These are phyloP conservation scores for Trypanosoma caninum DNA, from an alignment of 208 protist species.

Conservation along the genomic window DNA sequence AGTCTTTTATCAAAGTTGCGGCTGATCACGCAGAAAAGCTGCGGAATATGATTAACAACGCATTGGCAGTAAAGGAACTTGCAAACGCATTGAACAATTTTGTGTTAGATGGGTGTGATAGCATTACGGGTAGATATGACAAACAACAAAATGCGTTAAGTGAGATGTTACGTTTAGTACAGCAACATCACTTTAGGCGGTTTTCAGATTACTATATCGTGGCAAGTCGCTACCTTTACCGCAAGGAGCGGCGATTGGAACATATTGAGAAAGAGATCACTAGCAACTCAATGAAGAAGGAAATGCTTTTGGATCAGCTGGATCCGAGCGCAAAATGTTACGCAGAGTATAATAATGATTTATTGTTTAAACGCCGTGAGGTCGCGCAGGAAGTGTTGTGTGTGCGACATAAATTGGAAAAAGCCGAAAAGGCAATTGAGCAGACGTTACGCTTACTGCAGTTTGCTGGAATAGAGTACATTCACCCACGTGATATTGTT, in stretches of 20 bases:
- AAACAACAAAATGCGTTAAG: slow-evolving; percentile 78
- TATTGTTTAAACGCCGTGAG: slow-evolving; percentile 51
- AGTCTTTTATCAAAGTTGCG: slow-evolving; percentile 69
- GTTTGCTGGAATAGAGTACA: slow-evolving; percentile 60
- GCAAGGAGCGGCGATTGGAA: slow-evolving; percentile 70
- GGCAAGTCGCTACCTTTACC: slow-evolving; percentile 78
- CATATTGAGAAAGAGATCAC: slow-evolving; percentile 75
- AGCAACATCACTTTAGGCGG: slow-evolving; percentile 82
- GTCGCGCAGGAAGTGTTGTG: slow-evolving; percentile 64
- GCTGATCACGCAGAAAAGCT: slow-evolving; percentile 68
- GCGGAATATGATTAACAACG: slow-evolving; percentile 83
- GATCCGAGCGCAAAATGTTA: slow-evolving; percentile 75
- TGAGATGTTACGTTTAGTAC: slow-evolving; percentile 76
- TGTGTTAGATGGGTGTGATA: slow-evolving; percentile 86
- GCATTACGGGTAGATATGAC: slow-evolving; percentile 81
- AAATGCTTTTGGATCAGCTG: slow-evolving; percentile 64
- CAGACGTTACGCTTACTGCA: slow-evolving; percentile 71
- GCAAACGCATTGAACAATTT: slow-evolving; percentile 84
- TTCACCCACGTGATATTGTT: slow-evolving; percentile 77
- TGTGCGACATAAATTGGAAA: slow-evolving; percentile 60
- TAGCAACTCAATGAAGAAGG: slow-evolving; percentile 65
- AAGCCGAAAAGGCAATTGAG: slow-evolving; percentile 62
- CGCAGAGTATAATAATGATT: slow-evolving; percentile 60
- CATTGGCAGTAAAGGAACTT: slow-evolving; percentile 62
- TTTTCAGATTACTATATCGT: slow-evolving; percentile 90